Conservation (phyloP, 495 filamentous ascomycete genomes). For the Penicillium soppii region DNA sequence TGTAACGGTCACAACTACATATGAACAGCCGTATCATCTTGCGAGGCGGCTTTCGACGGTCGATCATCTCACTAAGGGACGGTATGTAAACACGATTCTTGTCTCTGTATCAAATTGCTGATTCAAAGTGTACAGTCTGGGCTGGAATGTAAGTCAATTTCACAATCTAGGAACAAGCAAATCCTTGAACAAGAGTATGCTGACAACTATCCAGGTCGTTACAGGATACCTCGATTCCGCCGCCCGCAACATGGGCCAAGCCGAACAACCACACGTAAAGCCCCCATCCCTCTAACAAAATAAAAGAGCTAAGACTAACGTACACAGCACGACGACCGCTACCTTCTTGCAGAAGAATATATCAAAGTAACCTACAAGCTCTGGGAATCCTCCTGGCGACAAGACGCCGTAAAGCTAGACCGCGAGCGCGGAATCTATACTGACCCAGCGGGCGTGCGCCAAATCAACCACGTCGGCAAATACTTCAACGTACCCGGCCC, state of each 20-base stretch:
- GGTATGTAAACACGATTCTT: constrained; percentile 27
- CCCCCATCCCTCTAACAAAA: neutral
- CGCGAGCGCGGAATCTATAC: constrained; percentile 56
- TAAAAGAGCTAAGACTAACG: neutral
- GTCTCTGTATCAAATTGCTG: neutral
- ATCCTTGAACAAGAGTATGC: neutral
- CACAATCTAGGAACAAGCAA: neutral
- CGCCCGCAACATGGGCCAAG: constrained; percentile 57
- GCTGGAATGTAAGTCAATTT: constrained; percentile 53
- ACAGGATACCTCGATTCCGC: constrained; percentile 68
- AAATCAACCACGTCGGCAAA: constrained; percentile 67
- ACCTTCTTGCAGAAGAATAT: constrained; percentile 67
- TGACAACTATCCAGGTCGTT: constrained; percentile 47
- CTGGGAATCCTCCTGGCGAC: constrained; percentile 66
- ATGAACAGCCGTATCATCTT: constrained; percentile 69
- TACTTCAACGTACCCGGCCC: constrained; percentile 66
- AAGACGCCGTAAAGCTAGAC: constrained; percentile 62
- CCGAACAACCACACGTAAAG: constrained; percentile 48
- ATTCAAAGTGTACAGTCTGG: constrained; percentile 31
- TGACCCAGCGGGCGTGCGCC: constrained; percentile 55
- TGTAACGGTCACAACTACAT: constrained; percentile 68
- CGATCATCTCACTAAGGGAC: constrained; percentile 66
- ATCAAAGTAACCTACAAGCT: constrained; percentile 69
- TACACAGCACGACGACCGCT: constrained; percentile 64
- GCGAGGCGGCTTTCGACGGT: constrained; percentile 63